Base-by-base conservation (phyloP, 2,329 filamentous ascomycete species). In the Alternaria novae-zelandiae region DNA sequence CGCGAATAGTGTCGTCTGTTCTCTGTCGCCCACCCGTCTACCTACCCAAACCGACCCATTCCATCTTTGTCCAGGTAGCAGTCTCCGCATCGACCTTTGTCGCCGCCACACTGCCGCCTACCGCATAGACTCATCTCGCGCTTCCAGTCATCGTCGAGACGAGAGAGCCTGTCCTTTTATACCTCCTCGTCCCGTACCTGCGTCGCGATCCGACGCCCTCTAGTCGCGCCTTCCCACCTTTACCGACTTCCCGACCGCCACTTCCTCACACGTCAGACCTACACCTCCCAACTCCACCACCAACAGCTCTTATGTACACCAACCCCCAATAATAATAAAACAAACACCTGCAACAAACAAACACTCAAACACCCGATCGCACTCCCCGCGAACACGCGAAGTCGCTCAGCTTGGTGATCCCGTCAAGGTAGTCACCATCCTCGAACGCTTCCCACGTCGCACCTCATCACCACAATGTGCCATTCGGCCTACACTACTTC, bases 391-490 rank as follows among this genome's bases (percentile, higher is more conserved):
- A 62, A 75, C 65, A 45, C 57, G 63, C 60, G 65, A 75, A 74
- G 69, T 68, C 71, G 67, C 72, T 74, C 65, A 69, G 67, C 68
- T 66, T 66, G 71, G 76, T 74, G 72, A 74, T 64, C 57, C 70
- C 68, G 59, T 25, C 36, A 57, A 64, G 70, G 72, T 74, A 56
- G 67, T 70, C 72, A 68, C 69, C 72, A 67, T 43, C 61, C 71
- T 70, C 66, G 68, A 69, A 74, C 70, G 65, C 71, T 72, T 76
- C 66, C 26, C 66, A 64, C 64, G 70, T 72, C 71, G 66, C 70
- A 62, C 56, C 49, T 57, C 66, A 68, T 59, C 67, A 68, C 70
- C 79, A 78, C 72, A 72, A 81, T 81, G 79, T 70, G 71, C 73
- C 70, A 70, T 70, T 70, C 71, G 66, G 69, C 70, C 71, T 66